Evolutionary conservation across 768 basidiomycete species (phyloP).

Genomic region (Naganishia onofrii): DNA sequence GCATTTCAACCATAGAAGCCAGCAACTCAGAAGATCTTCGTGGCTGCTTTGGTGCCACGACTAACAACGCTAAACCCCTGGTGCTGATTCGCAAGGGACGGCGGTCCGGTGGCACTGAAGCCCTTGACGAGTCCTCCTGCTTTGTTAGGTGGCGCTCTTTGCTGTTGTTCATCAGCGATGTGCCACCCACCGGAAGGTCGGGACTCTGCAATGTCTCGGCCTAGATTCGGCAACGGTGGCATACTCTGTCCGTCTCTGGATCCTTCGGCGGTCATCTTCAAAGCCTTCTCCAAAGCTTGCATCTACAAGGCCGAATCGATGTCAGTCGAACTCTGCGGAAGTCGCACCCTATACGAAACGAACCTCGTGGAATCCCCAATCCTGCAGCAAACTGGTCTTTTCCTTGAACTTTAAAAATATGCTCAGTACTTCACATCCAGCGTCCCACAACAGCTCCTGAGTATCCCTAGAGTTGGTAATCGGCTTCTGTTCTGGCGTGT

Average conservation of each 20-base stretch:
- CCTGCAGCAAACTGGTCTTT: slow-evolving; percentile 86
- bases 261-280: neutral
- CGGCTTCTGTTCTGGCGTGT: slow-evolving; percentile 96
- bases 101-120: slow-evolving; percentile 30
- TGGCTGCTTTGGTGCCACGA: slow-evolving; percentile 13
- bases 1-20: neutral
- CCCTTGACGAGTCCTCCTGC: slow-evolving; percentile 29
- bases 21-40: slow-evolving; percentile 7
- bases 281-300: slow-evolving; percentile 28
- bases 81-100: slow-evolving; percentile 17
- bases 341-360: slow-evolving; percentile 20
- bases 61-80: slow-evolving; percentile 20
- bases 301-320: neutral
- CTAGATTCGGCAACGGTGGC: neutral
- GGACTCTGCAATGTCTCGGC: neutral
- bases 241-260: neutral
- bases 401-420: slow-evolving; percentile 93
- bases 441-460: slow-evolving; percentile 91
- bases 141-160: neutral
- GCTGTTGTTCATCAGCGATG: neutral
- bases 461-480: slow-evolving; percentile 98
- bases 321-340: neutral
- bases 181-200: neutral
- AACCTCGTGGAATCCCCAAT: slow-evolving; percentile 55
- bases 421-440: slow-evolving; percentile 91